These are phyloP conservation scores for Artemisia argyi DNA, from an alignment of 129 eudicot genomes.

Conservation along the genomic window DNA sequence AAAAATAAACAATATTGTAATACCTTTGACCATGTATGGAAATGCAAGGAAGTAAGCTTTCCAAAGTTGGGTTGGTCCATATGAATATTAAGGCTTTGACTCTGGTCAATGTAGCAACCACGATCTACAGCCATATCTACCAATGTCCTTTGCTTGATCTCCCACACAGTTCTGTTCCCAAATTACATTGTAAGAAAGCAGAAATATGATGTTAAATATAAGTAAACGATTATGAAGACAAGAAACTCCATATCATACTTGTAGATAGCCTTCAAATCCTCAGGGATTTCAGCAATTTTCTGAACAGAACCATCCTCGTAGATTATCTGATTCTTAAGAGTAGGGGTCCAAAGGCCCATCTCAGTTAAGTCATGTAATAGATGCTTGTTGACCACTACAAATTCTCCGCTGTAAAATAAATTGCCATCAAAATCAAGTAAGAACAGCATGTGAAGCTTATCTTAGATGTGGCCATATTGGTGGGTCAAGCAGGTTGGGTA, in stretches of 20 bases:
- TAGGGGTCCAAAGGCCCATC: conserved; percentile 92
- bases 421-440: not conserved
- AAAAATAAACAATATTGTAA: not conserved
- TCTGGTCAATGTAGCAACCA: conserved; percentile 96
- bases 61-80: conserved; percentile 95
- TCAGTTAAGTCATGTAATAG: conserved; percentile 86
- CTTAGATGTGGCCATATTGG: too few relatives aligned
- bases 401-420: conserved; percentile 75
- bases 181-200: not conserved
- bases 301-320: conserved; percentile 91
- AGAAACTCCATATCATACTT: conserved; percentile 49
- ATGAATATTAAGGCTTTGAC: conserved; percentile 91
- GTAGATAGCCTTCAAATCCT: conserved; percentile 61
- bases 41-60: conserved; percentile 90
- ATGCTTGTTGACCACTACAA: conserved; percentile 98
- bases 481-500: too few relatives aligned
- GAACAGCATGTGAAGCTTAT: not conserved
- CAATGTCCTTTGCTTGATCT: conserved; percentile 83
- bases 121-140: conserved; percentile 99
- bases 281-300: conserved; percentile 75
- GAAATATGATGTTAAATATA: not conserved
- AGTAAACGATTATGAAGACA: not conserved
- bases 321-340: conserved; percentile 79
- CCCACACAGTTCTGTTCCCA: conserved; percentile 88
- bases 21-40: conserved; percentile 96